phyloP scores from a whole-genome alignment of 345 rosid species.

The Jatropha curcas region DNA sequence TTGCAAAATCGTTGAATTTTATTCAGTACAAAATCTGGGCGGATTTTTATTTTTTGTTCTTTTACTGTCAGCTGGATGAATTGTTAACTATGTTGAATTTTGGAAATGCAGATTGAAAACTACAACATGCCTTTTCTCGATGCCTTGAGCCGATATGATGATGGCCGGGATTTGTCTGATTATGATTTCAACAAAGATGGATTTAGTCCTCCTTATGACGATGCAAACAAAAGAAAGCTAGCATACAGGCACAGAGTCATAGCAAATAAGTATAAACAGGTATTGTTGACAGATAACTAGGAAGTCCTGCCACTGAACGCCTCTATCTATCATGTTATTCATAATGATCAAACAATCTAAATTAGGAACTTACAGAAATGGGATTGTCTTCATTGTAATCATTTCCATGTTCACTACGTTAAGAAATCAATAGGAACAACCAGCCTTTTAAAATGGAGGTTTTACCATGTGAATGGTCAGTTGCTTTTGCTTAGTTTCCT shows the following conservation, averaged over 20 bases:
- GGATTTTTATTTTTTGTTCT: neutral
- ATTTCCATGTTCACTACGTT: neutral
- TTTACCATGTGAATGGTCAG: neutral
- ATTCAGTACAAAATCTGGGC: too few relatives aligned
- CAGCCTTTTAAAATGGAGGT: neutral
- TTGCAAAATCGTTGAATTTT: neutral
- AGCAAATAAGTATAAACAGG: conserved; percentile 63
- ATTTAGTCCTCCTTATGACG: conserved; percentile 54
- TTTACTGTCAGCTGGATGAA: neutral
- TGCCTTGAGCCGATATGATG: conserved; percentile 59
- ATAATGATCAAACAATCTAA: neutral
- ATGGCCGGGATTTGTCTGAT: conserved; percentile 65
- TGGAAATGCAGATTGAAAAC: conserved; percentile 65
- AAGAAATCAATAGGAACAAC: neutral
- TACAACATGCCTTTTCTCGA: conserved; percentile 74
- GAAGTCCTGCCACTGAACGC: conserved; percentile 1
- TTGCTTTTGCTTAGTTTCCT: neutral
- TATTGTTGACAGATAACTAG: conserved; percentile 22
- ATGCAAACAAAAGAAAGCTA: conserved; percentile 61
- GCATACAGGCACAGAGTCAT: conserved; percentile 69
- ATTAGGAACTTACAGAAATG: neutral
- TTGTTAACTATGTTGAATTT: neutral
- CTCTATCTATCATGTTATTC: neutral
- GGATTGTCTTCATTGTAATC: neutral
- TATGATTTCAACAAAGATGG: conserved; percentile 68